Conservation (phyloP, 495 filamentous ascomycete genomes). For the Penicillium mononematosum region DNA sequence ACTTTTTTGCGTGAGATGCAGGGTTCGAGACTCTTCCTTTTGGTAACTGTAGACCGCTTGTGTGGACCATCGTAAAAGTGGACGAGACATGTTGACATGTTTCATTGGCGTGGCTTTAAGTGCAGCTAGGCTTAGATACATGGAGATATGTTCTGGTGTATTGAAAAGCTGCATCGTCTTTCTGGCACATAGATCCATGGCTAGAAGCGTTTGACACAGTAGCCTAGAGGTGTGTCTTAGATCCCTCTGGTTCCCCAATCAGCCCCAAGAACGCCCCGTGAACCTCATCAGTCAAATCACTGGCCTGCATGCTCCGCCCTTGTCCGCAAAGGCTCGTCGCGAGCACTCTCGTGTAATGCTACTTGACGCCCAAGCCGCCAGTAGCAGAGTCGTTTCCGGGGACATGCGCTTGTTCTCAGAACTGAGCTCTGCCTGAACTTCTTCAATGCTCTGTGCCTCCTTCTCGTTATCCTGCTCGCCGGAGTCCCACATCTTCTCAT, state of each 20-base stretch:
- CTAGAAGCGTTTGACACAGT: neutral
- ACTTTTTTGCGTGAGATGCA: neutral
- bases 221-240: constrained; percentile 41
- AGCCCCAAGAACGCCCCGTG: constrained; percentile 76
- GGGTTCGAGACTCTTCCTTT: neutral
- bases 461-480: constrained; percentile 45
- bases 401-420: constrained; percentile 47
- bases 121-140: neutral
- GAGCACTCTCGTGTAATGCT: constrained; percentile 90
- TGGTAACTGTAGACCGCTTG: neutral
- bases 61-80: neutral
- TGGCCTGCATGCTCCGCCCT: constrained; percentile 90
- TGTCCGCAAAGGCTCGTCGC: constrained; percentile 79
- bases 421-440: constrained; percentile 46
- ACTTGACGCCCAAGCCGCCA: constrained; percentile 84
- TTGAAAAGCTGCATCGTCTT: neutral
- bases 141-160: neutral
- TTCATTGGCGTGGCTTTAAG: neutral
- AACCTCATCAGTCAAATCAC: constrained; percentile 91
- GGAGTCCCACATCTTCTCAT: constrained; percentile 76
- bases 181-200: neutral
- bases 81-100: neutral
- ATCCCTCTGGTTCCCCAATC: constrained; percentile 58
- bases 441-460: constrained; percentile 38
- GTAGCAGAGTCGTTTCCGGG: constrained; percentile 62